phyloP scores from a whole-genome alignment of 2,329 filamentous ascomycete species.

The Epichloe gansuensis region DNA sequence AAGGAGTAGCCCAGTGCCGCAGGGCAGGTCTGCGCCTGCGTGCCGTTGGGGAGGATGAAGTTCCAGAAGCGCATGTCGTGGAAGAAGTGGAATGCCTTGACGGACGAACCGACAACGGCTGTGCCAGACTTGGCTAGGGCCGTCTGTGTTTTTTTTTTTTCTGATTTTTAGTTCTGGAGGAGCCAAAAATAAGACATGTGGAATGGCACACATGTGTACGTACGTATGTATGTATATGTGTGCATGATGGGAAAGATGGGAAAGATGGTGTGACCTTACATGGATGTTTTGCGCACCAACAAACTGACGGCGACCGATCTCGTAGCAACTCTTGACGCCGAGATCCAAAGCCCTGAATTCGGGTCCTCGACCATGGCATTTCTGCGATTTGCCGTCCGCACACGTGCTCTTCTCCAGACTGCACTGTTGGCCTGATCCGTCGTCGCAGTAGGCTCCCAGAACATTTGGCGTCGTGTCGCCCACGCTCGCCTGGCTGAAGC shows the following conservation, averaged over 20 bases:
- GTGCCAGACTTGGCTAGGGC: conserved; percentile 34
- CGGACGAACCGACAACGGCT: conserved; percentile 48
- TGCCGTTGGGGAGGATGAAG: conserved; percentile 64
- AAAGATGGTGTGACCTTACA: conserved; percentile 15
- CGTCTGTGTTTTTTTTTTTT: neutral
- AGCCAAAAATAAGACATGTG: no score
- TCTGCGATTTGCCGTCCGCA: conserved; percentile 52
- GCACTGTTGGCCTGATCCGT: conserved; percentile 61
- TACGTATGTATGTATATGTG: no score
- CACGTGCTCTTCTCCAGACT: conserved; percentile 78
- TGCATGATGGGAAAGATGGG: no score
- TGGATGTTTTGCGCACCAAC: conserved; percentile 39
- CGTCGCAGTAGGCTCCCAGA: conserved; percentile 79
- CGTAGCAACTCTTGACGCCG: conserved; percentile 61
- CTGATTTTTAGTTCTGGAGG: neutral
- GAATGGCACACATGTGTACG: neutral
- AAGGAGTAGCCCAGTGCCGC: conserved; percentile 87
- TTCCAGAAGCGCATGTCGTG: conserved; percentile 67
- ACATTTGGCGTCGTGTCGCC: conserved; percentile 87
- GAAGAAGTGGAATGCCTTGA: conserved; percentile 78
- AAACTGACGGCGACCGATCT: conserved; percentile 64
- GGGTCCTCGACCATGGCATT: conserved; percentile 64
- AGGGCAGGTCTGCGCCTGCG: conserved; percentile 61
- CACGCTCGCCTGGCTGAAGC: conserved; percentile 84
- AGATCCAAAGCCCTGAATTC: conserved; percentile 55